phyloP scores from a whole-genome alignment of 441 rosid genomes.

The Aleurites moluccanus region DNA sequence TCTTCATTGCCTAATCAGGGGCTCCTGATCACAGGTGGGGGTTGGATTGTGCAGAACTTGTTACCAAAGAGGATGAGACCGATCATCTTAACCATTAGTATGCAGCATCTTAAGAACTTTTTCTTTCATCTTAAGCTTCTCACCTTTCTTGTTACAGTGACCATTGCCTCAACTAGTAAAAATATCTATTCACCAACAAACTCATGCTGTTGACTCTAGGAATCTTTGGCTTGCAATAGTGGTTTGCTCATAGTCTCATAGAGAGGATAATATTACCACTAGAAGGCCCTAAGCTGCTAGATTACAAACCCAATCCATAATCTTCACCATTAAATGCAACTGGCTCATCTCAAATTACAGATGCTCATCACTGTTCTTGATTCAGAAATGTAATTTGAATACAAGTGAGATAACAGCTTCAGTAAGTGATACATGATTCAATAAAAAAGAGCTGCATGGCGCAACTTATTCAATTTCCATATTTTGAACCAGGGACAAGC shows the following conservation, averaged over 20 bases:
- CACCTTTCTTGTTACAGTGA: neutral
- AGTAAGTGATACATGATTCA: neutral
- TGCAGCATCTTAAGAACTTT: neutral
- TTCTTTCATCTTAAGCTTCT: conserved; percentile 1
- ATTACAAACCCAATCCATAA: neutral
- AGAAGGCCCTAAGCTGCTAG: neutral
- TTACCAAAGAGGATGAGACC: neutral
- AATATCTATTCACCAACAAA: neutral
- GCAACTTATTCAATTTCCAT: neutral
- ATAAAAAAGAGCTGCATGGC: neutral
- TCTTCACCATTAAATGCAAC: neutral
- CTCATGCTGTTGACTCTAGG: neutral
- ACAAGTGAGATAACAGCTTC: neutral
- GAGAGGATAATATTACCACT: neutral
- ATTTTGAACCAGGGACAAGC: neutral
- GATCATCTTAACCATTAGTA: neutral
- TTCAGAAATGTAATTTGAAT: neutral
- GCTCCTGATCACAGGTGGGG: neutral
- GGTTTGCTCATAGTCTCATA: neutral
- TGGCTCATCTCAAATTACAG: neutral
- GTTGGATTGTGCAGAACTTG: neutral
- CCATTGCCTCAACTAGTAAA: neutral
- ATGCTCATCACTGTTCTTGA: neutral
- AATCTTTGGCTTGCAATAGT: neutral
- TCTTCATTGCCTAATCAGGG: neutral